phyloP scores from a whole-genome alignment of 306 rosid species.

The Rosa persica region DNA sequence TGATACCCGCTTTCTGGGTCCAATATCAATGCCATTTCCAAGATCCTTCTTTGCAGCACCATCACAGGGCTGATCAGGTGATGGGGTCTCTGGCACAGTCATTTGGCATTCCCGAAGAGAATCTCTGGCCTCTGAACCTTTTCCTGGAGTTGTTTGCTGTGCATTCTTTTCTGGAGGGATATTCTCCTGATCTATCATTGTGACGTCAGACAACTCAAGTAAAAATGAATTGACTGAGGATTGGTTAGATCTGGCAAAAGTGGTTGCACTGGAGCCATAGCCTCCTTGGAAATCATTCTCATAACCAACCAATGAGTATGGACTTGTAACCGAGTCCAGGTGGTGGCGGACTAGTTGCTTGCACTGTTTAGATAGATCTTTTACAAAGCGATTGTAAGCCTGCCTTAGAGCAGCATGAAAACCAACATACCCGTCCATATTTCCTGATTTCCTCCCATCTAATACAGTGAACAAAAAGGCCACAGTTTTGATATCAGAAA shows the following conservation, averaged over 20 bases:
- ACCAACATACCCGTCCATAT: conserved; percentile 90
- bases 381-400: conserved; percentile 68
- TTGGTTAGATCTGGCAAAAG: conserved; percentile 49
- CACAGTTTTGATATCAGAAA: conserved; percentile 26
- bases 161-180: conserved; percentile 68
- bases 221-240: conserved; percentile 50
- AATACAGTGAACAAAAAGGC: conserved; percentile 32
- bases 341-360: conserved; percentile 88
- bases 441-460: conserved; percentile 66
- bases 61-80: conserved; percentile 67
- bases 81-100: conserved; percentile 89
- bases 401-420: conserved; percentile 90
- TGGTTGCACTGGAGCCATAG: conserved; percentile 40
- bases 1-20: conserved; percentile 63
- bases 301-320: conserved; percentile 87
- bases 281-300: conserved; percentile 58
- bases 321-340: conserved; percentile 92
- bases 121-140: conserved; percentile 57
- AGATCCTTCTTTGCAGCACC: conserved; percentile 59
- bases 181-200: conserved; percentile 71
- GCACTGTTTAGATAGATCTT: conserved; percentile 83
- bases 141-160: conserved; percentile 80
- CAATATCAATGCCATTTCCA: conserved; percentile 63
- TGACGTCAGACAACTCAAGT: conserved; percentile 69
- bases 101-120: conserved; percentile 66